Evolutionary conservation across 1,284 basidiomycete genomes (phyloP).

Genomic region (Papiliotrema laurentii): DNA sequence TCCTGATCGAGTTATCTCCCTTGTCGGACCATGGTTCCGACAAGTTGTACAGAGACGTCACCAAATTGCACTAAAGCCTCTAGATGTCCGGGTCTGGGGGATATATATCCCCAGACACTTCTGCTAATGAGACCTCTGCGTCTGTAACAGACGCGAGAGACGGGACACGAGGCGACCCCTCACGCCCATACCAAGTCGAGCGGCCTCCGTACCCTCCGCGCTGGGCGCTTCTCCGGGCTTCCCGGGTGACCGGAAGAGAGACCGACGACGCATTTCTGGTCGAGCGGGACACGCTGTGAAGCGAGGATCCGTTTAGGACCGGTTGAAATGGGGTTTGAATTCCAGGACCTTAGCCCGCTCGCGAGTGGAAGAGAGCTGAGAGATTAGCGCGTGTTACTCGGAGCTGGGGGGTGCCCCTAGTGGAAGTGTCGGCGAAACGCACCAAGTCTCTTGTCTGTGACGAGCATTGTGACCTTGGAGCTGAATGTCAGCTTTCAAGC

Average conservation of each 20-base stretch:
- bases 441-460: constrained; percentile 28
- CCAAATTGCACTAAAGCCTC: constrained; percentile 52
- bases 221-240: constrained; percentile 31
- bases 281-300: constrained; percentile 40
- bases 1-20: constrained; percentile 51
- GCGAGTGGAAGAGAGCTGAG: constrained; percentile 25
- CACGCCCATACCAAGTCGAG: constrained; percentile 43
- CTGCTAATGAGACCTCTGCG: not conserved
- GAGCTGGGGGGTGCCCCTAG: constrained; percentile 1
- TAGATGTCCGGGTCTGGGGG: constrained; percentile 18
- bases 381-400: not conserved
- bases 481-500: constrained; percentile 9
- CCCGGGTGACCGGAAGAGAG: constrained; percentile 1
- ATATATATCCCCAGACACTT: not conserved
- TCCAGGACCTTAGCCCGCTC: constrained; percentile 52
- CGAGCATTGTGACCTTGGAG: constrained; percentile 50
- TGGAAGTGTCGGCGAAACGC: constrained; percentile 6
- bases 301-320: constrained; percentile 43
- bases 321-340: constrained; percentile 43
- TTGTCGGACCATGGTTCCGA: constrained; percentile 7
- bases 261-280: constrained; percentile 47
- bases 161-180: constrained; percentile 32
- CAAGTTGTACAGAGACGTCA: constrained; percentile 36
- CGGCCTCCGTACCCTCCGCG: constrained; percentile 26
- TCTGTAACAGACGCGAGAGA: not conserved